phyloP scores from a whole-genome alignment of 352 stramenopile species.

The Globisporangium yorkense region DNA sequence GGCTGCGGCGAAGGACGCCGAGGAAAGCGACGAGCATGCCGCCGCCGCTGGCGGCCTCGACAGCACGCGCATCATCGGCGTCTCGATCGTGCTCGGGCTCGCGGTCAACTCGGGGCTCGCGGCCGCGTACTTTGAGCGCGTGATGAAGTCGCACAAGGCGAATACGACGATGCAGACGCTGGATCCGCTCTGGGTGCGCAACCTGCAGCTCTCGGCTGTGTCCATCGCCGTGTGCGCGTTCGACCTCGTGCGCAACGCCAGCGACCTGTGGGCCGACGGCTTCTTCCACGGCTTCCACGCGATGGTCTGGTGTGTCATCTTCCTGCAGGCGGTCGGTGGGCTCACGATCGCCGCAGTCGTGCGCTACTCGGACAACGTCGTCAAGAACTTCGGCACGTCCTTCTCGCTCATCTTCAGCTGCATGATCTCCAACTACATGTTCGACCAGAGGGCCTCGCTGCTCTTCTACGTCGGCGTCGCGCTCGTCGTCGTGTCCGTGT shows the following conservation, averaged over 20 bases:
- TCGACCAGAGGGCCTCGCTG: constrained; percentile 56
- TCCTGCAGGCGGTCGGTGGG: constrained; percentile 76
- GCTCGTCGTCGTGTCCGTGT: constrained; percentile 74
- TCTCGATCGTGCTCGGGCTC: constrained; percentile 74
- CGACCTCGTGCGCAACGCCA: constrained; percentile 62
- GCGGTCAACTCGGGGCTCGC: constrained; percentile 85
- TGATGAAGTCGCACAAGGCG: constrained; percentile 85
- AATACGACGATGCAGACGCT: constrained; percentile 68
- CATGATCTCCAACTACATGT: constrained; percentile 89
- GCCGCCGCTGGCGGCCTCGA: constrained; percentile 16
- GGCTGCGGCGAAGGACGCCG: constrained; percentile 11
- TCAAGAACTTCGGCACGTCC: constrained; percentile 88
- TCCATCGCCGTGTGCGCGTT: constrained; percentile 69
- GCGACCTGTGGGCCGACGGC: constrained; percentile 53
- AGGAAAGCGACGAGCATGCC: constrained; percentile 5
- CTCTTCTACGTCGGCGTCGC: constrained; percentile 78
- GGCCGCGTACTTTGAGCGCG: constrained; percentile 81
- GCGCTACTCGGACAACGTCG: constrained; percentile 86
- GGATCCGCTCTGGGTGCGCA: constrained; percentile 82
- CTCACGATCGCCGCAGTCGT: constrained; percentile 84
- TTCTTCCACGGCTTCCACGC: constrained; percentile 82
- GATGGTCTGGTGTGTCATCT: constrained; percentile 69
- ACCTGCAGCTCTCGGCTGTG: constrained; percentile 80
- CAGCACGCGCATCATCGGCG: constrained; percentile 63
- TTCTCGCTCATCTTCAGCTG: constrained; percentile 86